These are phyloP conservation scores for Penicillium taxi DNA, from an alignment of 495 filamentous ascomycete genomes.

Conservation along the genomic window DNA sequence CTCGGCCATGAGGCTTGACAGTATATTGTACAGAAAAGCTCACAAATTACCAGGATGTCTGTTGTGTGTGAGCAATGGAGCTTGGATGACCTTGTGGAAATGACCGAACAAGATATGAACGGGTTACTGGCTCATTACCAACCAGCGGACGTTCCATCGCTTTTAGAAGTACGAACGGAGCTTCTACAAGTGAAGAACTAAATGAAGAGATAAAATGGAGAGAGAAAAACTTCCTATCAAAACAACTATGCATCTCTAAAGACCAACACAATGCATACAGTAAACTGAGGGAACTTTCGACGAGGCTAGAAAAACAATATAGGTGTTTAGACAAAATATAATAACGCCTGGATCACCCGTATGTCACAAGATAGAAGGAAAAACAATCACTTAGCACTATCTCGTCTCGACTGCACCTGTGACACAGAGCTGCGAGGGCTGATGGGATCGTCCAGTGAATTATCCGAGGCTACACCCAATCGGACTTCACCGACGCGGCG, in stretches of 20 bases:
- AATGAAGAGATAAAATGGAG: background rate
- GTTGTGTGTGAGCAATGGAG: conserved; percentile 81
- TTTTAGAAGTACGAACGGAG: conserved; percentile 29
- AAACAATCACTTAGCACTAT: conserved; percentile 19
- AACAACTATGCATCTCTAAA: conserved; percentile 28
- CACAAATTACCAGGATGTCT: conserved; percentile 58
- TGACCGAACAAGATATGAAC: conserved; percentile 82
- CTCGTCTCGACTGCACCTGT: conserved; percentile 22
- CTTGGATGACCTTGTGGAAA: conserved; percentile 75
- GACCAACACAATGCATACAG: conserved; percentile 8
- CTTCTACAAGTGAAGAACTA: background rate
- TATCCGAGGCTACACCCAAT: conserved; percentile 51
- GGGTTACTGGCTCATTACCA: conserved; percentile 62
- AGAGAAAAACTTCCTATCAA: conserved; percentile 16
- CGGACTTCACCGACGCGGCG: conserved; percentile 75
- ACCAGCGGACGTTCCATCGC: conserved; percentile 35
- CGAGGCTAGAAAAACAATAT: conserved; percentile 4
- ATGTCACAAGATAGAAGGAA: conserved; percentile 19
- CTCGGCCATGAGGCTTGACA: too few species aligned
- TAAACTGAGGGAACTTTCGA: conserved; percentile 2
- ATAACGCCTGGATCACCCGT: conserved; percentile 16
- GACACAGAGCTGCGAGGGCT: conserved; percentile 42
- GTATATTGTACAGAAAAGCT: background rate
- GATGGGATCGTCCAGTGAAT: conserved; percentile 30
- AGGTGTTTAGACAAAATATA: conserved; percentile 5